Conservation (phyloP, 2,329 filamentous ascomycete species). For the Nothophaeocryptopus gaeumannii region DNA sequence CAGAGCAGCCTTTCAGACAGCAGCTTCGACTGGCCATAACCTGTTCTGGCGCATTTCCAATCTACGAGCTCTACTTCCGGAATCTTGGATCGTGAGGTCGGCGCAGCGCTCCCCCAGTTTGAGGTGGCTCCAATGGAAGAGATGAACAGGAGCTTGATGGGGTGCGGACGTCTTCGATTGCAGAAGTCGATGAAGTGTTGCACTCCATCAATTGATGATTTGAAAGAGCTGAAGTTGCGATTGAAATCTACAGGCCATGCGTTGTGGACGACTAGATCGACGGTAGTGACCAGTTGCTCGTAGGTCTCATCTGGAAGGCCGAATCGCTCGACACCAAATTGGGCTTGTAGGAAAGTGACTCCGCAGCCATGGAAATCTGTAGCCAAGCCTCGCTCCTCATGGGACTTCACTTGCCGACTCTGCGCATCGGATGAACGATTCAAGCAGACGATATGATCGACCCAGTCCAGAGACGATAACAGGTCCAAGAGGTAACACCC, state of each 20-base stretch:
- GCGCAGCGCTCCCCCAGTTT: slow-evolving; percentile 18
- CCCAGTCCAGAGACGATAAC: not conserved
- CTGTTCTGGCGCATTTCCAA: slow-evolving; percentile 22
- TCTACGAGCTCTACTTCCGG: slow-evolving; percentile 31
- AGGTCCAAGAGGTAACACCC: slow-evolving; percentile 33
- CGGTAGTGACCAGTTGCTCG: slow-evolving; percentile 9
- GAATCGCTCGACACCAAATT: slow-evolving; percentile 11
- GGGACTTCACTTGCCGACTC: slow-evolving; percentile 8
- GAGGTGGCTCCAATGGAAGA: slow-evolving; percentile 33
- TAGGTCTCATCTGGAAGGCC: slow-evolving; percentile 21
- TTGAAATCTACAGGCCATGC: slow-evolving; percentile 37
- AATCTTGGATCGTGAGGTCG: slow-evolving; percentile 10
- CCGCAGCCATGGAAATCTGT: slow-evolving; percentile 14
- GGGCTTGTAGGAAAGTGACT: slow-evolving; percentile 21
- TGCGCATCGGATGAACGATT: slow-evolving; percentile 17
- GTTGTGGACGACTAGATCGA: slow-evolving; percentile 31
- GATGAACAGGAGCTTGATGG: slow-evolving; percentile 31
- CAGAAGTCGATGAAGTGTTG: slow-evolving; percentile 21
- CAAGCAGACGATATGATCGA: slow-evolving; percentile 25
- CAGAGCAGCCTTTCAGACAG: slow-evolving; percentile 30
- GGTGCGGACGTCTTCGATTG: not conserved
- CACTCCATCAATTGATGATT: slow-evolving; percentile 22
- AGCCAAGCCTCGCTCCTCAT: slow-evolving; percentile 12
- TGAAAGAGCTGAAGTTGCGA: slow-evolving; percentile 26
- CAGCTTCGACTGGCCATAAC: slow-evolving; percentile 37